These are phyloP conservation scores for Macrocybe gigantea DNA, from an alignment of 768 basidiomycete species.

Conservation along the genomic window DNA sequence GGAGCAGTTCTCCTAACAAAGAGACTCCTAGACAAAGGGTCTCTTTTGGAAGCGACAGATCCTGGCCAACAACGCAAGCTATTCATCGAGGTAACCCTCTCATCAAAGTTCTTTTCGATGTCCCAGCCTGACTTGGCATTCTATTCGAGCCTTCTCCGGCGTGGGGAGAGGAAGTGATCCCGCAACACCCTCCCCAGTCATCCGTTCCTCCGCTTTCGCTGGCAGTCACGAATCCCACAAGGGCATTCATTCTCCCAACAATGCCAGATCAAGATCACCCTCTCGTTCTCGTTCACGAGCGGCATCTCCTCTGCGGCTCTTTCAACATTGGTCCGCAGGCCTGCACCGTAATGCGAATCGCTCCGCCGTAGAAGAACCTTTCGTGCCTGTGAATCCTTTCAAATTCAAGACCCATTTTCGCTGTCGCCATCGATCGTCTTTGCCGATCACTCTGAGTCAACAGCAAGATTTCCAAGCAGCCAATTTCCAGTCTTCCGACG, in stretches of 20 bases:
- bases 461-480: background rate
- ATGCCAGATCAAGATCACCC: slow-evolving; percentile 34
- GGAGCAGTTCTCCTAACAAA: slow-evolving; percentile 31
- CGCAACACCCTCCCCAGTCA: slow-evolving; percentile 24
- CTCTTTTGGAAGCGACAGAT: slow-evolving; percentile 50
- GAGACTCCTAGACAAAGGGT: slow-evolving; percentile 46
- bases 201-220: slow-evolving; percentile 18
- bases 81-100: slow-evolving; percentile 30
- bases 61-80: slow-evolving; percentile 32
- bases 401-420: slow-evolving; percentile 21
- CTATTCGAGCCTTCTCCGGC: slow-evolving; percentile 22
- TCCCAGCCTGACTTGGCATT: background rate
- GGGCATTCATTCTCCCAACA: slow-evolving; percentile 15
- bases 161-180: slow-evolving; percentile 28
- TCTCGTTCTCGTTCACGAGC: slow-evolving; percentile 48
- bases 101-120: slow-evolving; percentile 1
- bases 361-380: slow-evolving; percentile 43
- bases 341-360: slow-evolving; percentile 32
- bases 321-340: slow-evolving; percentile 46
- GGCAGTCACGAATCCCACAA: slow-evolving; percentile 15
- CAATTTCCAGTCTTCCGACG: no score
- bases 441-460: background rate
- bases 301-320: slow-evolving; percentile 53
- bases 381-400: slow-evolving; percentile 53
- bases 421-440: background rate